Conservation (phyloP, 2,329 filamentous ascomycete species). For the Diaporthe citrichinensis region DNA sequence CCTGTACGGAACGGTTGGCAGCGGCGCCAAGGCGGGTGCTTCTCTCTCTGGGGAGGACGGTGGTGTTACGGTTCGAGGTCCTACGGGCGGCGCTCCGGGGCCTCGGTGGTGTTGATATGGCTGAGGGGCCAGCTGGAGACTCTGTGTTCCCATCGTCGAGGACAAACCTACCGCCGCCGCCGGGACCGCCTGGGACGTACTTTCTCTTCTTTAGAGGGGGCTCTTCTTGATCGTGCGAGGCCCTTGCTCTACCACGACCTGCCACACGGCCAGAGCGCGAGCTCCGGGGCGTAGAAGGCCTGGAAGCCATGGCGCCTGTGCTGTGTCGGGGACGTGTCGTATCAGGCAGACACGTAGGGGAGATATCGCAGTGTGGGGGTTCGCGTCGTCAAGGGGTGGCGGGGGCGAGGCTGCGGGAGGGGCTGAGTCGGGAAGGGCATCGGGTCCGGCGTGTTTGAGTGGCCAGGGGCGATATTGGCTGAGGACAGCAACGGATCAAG, state of each 20-base stretch:
- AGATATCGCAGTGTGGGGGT: conserved; percentile 18
- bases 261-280: conserved; percentile 52
- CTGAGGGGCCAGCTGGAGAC: conserved; percentile 65
- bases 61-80: conserved; percentile 60
- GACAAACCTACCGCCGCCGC: conserved; percentile 87
- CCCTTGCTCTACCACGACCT: conserved; percentile 54
- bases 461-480: background rate
- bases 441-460: conserved; percentile 35
- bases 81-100: conserved; percentile 64
- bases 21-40: conserved; percentile 70
- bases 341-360: conserved; percentile 20
- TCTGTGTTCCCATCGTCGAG: conserved; percentile 76
- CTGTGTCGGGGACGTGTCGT: background rate
- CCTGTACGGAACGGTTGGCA: conserved; percentile 60
- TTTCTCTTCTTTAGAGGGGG: conserved; percentile 78
- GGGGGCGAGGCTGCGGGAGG: conserved; percentile 34
- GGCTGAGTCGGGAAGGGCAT: conserved; percentile 37
- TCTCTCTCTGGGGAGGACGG: conserved; percentile 68
- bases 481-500: background rate
- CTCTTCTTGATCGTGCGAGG: conserved; percentile 58
- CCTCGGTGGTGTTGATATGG: conserved; percentile 66
- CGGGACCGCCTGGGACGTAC: conserved; percentile 89
- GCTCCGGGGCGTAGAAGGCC: conserved; percentile 40
- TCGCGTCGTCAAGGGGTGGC: conserved; percentile 42
- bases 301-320: conserved; percentile 37